Percentiles rank a stretch among this genome's conserved stretches.
Evolutionary conservation across 2,329 filamentous ascomycete species (phyloP).

Genomic region (Pseudocercospora pini-densiflorae): DNA sequence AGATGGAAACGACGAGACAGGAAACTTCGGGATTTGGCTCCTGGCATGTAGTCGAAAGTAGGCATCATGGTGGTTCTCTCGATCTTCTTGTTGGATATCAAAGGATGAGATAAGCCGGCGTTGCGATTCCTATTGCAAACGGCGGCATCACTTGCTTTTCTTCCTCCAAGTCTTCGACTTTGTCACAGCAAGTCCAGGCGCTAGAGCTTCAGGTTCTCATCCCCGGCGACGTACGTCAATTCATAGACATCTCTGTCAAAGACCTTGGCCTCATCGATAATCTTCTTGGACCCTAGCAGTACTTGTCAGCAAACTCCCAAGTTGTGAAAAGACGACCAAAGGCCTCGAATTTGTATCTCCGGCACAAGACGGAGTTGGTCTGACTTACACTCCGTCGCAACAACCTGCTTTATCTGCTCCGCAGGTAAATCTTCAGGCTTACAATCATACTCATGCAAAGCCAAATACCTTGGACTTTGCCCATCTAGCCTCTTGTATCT

Average conservation of each 20-base stretch:
- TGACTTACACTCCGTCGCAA: conserved; percentile 28
- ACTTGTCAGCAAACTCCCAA: background rate
- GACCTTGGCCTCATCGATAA: conserved; percentile 22
- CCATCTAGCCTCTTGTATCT: conserved; percentile 28
- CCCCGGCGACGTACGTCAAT: conserved; percentile 24
- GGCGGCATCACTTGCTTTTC: background rate
- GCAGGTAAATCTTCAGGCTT: conserved; percentile 26
- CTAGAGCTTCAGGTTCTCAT: conserved; percentile 17
- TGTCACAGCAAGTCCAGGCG: background rate
- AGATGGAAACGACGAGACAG: background rate
- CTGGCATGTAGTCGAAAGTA: too few species aligned
- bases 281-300: conserved; percentile 28
- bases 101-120: background rate
- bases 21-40: background rate
- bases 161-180: background rate
- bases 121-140: background rate
- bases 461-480: conserved; percentile 25
- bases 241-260: conserved; percentile 30
- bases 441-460: conserved; percentile 33
- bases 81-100: background rate
- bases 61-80: background rate
- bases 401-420: conserved; percentile 28
- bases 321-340: background rate
- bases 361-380: too few species aligned
- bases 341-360: too few species aligned